Base-by-base conservation (phyloP, 2,329 filamentous ascomycete species). In the Colletotrichum lupini region DNA sequence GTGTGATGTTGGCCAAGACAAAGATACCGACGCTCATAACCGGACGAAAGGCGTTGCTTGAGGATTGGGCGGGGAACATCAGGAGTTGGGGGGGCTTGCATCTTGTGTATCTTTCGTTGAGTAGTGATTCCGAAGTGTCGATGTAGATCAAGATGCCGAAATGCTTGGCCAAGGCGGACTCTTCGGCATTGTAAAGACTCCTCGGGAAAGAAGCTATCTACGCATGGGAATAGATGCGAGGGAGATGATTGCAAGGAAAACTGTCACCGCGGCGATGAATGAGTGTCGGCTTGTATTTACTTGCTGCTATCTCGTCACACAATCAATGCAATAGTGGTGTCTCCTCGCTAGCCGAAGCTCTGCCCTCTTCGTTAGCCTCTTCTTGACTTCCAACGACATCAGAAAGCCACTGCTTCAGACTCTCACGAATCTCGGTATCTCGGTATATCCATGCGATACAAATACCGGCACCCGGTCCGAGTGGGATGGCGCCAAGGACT, bases 381-480 rank as follows among this genome's bases (percentile, higher is more conserved):
- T 67, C 62, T 22, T 49, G 42, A 42, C 30, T 24, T n/a, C 53
- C 58, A 46, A 26, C 56, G 24, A 57, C 60, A 52, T 49, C 72
- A 12, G 42, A 61, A 5, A 55, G 46, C 77, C 9, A 77, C 72
- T 12, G 74, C 74, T 11, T 65, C 74, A 28, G 67, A 6, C 75
- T 74, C 26, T 79, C 64, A 46, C 79, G 77, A 26, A 84, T 79
- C 73, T 82, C 77, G 64, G 77, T 78, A 73, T 85, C 84, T 19
- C 84, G 78, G 62, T 83, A 82, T 32, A 85, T 74, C 84, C 84
- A 85, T 0, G 80, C 82, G 16, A 82, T 75, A 42, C 81, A 83
- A 8, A 80, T 77, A 12, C 83, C 83, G 0, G 82, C 81, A 4
- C 84, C 84, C 0, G 84, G 83, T 0, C 84, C 84, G 35, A 83